Percentiles rank a stretch among this genome's conserved stretches.
phyloP scores from a whole-genome alignment of 2,329 filamentous ascomycete species.

The Xylariaceae sp. region DNA sequence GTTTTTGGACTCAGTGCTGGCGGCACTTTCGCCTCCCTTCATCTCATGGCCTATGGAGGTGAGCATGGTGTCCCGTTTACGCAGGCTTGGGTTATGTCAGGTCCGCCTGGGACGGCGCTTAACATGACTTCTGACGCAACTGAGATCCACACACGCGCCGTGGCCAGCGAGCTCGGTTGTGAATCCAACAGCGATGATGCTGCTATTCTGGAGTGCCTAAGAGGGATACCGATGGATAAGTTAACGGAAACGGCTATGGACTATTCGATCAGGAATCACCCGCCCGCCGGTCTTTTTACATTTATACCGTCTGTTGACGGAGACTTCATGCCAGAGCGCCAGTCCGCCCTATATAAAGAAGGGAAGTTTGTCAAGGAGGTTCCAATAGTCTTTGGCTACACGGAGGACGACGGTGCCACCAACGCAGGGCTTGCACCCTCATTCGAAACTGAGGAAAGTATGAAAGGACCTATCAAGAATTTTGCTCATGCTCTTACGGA shows the following conservation, averaged over 20 bases:
- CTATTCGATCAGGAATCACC: slow-evolving; percentile 27
- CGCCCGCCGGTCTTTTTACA: slow-evolving; percentile 25
- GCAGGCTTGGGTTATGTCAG: slow-evolving; percentile 32
- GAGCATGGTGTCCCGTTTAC: slow-evolving; percentile 31
- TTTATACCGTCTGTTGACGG: slow-evolving; percentile 29
- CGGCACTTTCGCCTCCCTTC: not conserved
- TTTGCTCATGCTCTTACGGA: slow-evolving; percentile 23
- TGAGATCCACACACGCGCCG: slow-evolving; percentile 25
- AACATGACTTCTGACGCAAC: slow-evolving; percentile 30
- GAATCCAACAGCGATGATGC: slow-evolving; percentile 6
- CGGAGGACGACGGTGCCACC: slow-evolving; percentile 28
- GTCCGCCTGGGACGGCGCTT: slow-evolving; percentile 31
- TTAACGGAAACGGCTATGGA: slow-evolving; percentile 24
- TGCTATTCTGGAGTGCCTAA: slow-evolving; percentile 21
- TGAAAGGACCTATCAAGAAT: slow-evolving; percentile 20
- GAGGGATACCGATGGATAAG: slow-evolving; percentile 21
- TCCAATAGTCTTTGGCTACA: slow-evolving; percentile 27
- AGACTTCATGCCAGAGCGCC: slow-evolving; percentile 27
- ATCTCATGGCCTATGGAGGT: slow-evolving; percentile 2
- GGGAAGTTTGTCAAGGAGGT: slow-evolving; percentile 24
- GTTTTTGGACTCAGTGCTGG: slow-evolving; percentile 4
- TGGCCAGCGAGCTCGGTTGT: slow-evolving; percentile 23
- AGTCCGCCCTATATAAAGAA: slow-evolving; percentile 21
- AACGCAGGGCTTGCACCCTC: slow-evolving; percentile 22
- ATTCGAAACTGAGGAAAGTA: slow-evolving; percentile 23